These are phyloP conservation scores for Carnegiea gigantea DNA, from an alignment of 179 eudicot genomes.

Conservation along the genomic window DNA sequence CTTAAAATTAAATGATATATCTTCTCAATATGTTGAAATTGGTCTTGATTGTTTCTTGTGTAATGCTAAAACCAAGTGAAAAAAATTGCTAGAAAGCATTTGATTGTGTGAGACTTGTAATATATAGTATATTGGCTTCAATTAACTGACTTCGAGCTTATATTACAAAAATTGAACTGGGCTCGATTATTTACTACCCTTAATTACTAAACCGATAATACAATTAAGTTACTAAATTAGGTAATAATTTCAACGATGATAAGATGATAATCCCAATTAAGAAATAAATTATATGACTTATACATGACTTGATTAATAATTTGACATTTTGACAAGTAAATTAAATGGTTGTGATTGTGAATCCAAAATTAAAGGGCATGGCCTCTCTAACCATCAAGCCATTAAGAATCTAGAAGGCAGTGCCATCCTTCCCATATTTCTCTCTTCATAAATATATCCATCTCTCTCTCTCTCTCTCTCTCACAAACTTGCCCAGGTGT, in stretches of 20 bases:
- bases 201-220: neutral
- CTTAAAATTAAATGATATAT: too few species aligned
- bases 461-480: neutral
- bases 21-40: too few species aligned
- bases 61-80: too few species aligned
- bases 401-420: constrained; percentile 30
- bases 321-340: constrained; percentile 3
- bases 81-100: too few species aligned
- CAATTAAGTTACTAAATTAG: neutral
- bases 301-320: neutral
- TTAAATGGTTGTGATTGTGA: constrained; percentile 4
- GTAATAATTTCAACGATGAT: neutral
- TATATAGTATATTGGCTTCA: too few species aligned
- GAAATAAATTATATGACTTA: neutral
- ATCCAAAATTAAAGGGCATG: constrained; percentile 16
- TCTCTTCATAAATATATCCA: constrained; percentile 4
- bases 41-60: too few species aligned
- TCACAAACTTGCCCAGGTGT: neutral
- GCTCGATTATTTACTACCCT: neutral
- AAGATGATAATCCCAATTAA: neutral
- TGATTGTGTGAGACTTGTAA: too few species aligned
- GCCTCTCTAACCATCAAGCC: constrained; percentile 11
- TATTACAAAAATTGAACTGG: neutral
- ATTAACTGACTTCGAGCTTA: neutral
- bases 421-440: constrained; percentile 21